These are phyloP conservation scores for Histomonas meleagridis DNA, from an alignment of 208 protist species.

Conservation along the genomic window DNA sequence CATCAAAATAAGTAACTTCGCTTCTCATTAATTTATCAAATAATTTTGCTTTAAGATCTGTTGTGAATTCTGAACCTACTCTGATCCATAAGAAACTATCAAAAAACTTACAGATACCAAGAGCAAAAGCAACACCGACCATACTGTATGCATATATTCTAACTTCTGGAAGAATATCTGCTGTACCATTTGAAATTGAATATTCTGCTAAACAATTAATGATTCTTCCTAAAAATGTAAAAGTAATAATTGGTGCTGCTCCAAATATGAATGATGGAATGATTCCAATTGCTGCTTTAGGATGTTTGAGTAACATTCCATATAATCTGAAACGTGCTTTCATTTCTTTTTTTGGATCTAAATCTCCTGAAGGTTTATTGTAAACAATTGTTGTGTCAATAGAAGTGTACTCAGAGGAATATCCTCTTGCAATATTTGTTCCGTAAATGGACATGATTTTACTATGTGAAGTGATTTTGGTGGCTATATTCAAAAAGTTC, in stretches of 20 bases:
- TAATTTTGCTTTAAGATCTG: neutral
- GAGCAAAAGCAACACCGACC: neutral
- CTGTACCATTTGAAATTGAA: neutral
- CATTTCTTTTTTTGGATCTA: neutral
- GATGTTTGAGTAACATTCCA: neutral
- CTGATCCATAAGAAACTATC: neutral
- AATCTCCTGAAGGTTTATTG: too few species aligned
- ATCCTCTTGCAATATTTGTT: too few species aligned
- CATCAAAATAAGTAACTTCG: slow-evolving; percentile 22
- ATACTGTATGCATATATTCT: neutral
- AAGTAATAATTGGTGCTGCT: neutral
- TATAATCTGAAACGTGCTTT: neutral
- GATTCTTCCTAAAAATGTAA: neutral
- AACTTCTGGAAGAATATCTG: neutral
- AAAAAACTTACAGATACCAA: neutral
- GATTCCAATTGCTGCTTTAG: neutral
- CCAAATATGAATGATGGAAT: neutral
- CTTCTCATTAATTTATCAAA: neutral
- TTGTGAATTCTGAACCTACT: neutral
- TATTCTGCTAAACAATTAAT: neutral
- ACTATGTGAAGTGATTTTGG: too few species aligned
- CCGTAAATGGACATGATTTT: too few species aligned
- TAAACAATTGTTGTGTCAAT: too few species aligned
- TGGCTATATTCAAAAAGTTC: too few species aligned
- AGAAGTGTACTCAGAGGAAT: too few species aligned